Percentiles rank a stretch among this genome's conserved stretches.
phyloP scores from a whole-genome alignment of 2,329 filamentous ascomycete species.

The Zymoseptoria tritici region DNA sequence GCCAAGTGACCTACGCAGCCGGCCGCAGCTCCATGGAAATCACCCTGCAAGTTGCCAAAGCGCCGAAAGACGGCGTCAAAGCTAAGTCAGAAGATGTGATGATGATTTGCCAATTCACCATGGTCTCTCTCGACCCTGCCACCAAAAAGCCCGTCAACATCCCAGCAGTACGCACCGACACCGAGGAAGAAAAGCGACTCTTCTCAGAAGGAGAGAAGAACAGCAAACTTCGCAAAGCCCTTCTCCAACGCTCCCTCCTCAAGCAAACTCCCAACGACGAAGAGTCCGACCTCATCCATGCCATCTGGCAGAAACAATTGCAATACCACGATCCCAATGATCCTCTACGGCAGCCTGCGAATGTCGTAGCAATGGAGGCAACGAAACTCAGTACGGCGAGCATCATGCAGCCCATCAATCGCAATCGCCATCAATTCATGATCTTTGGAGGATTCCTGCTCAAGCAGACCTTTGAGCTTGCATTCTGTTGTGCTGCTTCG shows the following conservation, averaged over 20 bases:
- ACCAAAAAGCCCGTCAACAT: slow-evolving; percentile 61
- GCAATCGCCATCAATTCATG: slow-evolving; percentile 59
- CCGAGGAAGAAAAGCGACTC: slow-evolving; percentile 55
- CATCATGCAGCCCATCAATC: slow-evolving; percentile 64
- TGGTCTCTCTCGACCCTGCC: slow-evolving; percentile 64
- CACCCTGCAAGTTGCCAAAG: slow-evolving; percentile 65
- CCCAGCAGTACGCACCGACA: slow-evolving; percentile 54
- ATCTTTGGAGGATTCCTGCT: slow-evolving; percentile 70
- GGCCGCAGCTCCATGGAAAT: slow-evolving; percentile 68
- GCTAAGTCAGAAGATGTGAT: slow-evolving; percentile 54
- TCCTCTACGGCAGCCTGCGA: slow-evolving; percentile 46
- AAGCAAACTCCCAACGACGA: slow-evolving; percentile 62
- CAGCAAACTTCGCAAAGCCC: slow-evolving; percentile 58
- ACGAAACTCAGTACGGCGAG: slow-evolving; percentile 57
- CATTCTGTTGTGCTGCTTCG: slow-evolving; percentile 65
- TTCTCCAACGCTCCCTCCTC: slow-evolving; percentile 53
- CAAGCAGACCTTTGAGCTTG: slow-evolving; percentile 67
- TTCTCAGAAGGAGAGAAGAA: slow-evolving; percentile 59
- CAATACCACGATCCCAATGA: slow-evolving; percentile 56
- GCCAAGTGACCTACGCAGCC: slow-evolving; percentile 62
- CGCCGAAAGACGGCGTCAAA: slow-evolving; percentile 50
- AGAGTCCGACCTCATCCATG: slow-evolving; percentile 64
- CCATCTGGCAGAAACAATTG: slow-evolving; percentile 63
- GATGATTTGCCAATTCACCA: slow-evolving; percentile 68
- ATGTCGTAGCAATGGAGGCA: slow-evolving; percentile 56